Evolutionary conservation across 306 rosid species (phyloP).

Genomic region (Senna tora): DNA sequence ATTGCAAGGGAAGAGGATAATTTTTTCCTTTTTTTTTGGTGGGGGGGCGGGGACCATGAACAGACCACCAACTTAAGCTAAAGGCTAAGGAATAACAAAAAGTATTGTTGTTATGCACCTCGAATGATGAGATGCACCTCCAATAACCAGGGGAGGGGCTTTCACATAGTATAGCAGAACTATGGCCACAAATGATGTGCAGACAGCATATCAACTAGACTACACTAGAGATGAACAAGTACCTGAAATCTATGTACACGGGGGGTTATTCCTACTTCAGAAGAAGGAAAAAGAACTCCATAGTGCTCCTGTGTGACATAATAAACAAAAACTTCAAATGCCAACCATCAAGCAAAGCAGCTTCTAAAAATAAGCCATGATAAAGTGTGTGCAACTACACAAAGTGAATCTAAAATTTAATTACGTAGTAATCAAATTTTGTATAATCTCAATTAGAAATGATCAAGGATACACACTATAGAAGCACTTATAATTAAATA

Average conservation of each 20-base stretch:
- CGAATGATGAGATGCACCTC: conserved; percentile 20
- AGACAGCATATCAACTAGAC: conserved; percentile 16
- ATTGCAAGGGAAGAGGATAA: too few relatives aligned
- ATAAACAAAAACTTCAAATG: conserved; percentile 27
- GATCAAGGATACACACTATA: not conserved
- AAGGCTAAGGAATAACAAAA: not conserved
- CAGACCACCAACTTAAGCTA: not conserved
- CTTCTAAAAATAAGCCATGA: not conserved
- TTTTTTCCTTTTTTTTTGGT: too few relatives aligned
- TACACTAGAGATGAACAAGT: conserved; percentile 35
- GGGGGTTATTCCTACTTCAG: conserved; percentile 57
- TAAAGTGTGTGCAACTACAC: conserved; percentile 14
- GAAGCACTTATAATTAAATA: not conserved
- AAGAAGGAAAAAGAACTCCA: conserved; percentile 56
- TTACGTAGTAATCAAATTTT: not conserved
- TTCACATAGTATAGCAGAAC: conserved; percentile 11
- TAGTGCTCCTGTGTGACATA: conserved; percentile 60
- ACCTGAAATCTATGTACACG: conserved; percentile 81
- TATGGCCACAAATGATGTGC: not conserved
- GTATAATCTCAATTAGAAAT: not conserved
- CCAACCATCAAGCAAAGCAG: conserved; percentile 27
- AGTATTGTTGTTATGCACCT: not conserved
- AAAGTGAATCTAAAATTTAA: conserved; percentile 8
- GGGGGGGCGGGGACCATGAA: not conserved
- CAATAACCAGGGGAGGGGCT: conserved; percentile 23